Evolutionary conservation across 495 filamentous ascomycete genomes (phyloP).

Genomic region (Talaromyces nanjingensis): DNA sequence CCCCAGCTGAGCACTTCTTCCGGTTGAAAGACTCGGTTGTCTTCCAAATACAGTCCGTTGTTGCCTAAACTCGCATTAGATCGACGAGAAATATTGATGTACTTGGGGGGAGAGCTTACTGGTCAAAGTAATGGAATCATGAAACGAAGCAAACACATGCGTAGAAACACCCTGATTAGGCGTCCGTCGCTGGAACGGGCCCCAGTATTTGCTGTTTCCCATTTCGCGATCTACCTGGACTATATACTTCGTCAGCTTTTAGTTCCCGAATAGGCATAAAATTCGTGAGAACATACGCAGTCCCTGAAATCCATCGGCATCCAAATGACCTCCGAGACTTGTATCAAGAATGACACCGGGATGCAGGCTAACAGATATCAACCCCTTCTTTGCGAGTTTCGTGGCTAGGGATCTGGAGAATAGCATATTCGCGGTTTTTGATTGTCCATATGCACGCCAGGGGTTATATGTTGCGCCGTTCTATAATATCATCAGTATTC

Average conservation of each 20-base stretch:
- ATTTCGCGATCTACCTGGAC: slow-evolving; percentile 12
- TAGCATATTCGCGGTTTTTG: slow-evolving; percentile 54
- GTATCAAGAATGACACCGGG: slow-evolving; percentile 31
- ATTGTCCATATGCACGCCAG: slow-evolving; percentile 46
- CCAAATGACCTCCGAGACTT: slow-evolving; percentile 21
- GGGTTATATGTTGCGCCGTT: slow-evolving; percentile 45
- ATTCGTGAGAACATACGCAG: slow-evolving; percentile 11
- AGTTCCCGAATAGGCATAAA: no score
- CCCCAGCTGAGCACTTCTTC: slow-evolving; percentile 27
- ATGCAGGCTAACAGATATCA: slow-evolving; percentile 34
- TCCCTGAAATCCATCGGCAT: slow-evolving; percentile 13
- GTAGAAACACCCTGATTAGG: slow-evolving; percentile 48
- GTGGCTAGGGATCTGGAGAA: slow-evolving; percentile 41
- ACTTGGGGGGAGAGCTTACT: slow-evolving; percentile 20
- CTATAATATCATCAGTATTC: slow-evolving; percentile 18
- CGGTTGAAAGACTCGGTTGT: slow-evolving; percentile 31
- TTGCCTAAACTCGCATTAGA: slow-evolving; percentile 4
- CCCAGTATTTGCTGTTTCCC: slow-evolving; percentile 25
- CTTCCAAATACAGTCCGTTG: slow-evolving; percentile 34
- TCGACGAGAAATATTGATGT: neutral
- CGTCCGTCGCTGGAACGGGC: slow-evolving; percentile 31
- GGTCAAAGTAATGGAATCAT: slow-evolving; percentile 33
- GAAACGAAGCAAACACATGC: slow-evolving; percentile 50
- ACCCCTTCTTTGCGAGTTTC: slow-evolving; percentile 20
- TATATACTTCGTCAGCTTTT: slow-evolving; percentile 4